phyloP scores from a whole-genome alignment of 805 yeast genomes.

The Deakozyma indianensis region DNA sequence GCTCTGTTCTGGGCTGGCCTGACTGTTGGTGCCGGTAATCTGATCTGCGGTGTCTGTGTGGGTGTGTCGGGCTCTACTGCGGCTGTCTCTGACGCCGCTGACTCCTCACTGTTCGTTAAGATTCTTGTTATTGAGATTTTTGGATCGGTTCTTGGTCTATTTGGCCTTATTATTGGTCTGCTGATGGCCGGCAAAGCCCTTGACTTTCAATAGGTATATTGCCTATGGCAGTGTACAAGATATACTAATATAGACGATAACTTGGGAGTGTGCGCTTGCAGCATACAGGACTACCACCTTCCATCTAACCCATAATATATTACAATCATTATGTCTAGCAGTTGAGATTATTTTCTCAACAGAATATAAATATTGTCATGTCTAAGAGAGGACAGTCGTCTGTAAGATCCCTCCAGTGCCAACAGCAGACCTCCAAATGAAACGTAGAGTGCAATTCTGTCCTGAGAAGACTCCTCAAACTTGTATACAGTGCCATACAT shows the following conservation, averaged over 20 bases:
- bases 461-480: constrained; percentile 71
- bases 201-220: constrained; percentile 44
- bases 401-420: constrained; percentile 90
- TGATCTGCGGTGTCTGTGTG: constrained; percentile 93
- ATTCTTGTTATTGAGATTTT: constrained; percentile 94
- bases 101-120: constrained; percentile 85
- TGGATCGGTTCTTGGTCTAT: constrained; percentile 88
- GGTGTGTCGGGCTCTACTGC: constrained; percentile 99
- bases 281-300: too few species aligned
- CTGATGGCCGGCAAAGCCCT: constrained; percentile 93
- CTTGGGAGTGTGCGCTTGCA: too few species aligned
- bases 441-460: constrained; percentile 62
- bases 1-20: constrained; percentile 96
- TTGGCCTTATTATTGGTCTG: constrained; percentile 95
- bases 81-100: constrained; percentile 95
- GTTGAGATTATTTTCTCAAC: constrained; percentile 49
- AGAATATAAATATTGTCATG: constrained; percentile 88
- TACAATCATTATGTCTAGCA: too few species aligned
- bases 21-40: constrained; percentile 85
- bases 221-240: too few species aligned
- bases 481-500: constrained; percentile 97
- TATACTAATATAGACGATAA: too few species aligned
- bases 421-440: constrained; percentile 92
- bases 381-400: constrained; percentile 74
- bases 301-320: too few species aligned